Evolutionary conservation across 768 basidiomycete species (phyloP), one percentile per base, ranked within the genome.

Genomic region (Strobilomyces dryophilus): DNA sequence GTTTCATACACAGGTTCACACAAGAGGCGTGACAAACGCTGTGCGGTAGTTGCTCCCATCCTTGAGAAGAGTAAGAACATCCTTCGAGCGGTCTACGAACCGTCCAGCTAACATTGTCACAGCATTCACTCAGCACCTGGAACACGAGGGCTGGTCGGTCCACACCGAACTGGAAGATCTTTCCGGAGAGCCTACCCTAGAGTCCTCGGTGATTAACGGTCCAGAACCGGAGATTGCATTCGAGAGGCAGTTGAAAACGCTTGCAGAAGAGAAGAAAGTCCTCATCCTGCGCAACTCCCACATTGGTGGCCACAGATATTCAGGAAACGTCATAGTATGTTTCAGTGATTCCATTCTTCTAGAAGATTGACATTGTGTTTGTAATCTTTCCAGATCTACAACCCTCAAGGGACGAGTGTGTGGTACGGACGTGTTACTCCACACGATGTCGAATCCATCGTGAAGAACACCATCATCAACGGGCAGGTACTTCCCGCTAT

Each of bases 351-450:
- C 12, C 17, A 27, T 48, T 10, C 12, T 14, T 37, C 32, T 37
- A 31, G 5, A 5, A 26, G 24, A 31, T 14, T 54, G 5, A 44
- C 44, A 39, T 32, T 31, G 1, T 15, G 45, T 31, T 24, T 17
- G 50, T 44, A 34, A 42, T 46, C 11, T 31, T 35, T 12, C 18
- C 61, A 94, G 89, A 90, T 98, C 64, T 86, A 91, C 69, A 90
- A 84, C 43, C 93, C 94, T 0, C 79, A 83, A 52, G 94, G 94
- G 20, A 80, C 89, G 21, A 83, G 85, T 36, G 79, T 98, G 27
- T 98, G 93, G 86, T 98, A 98, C 62, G 95, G 95, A 20, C 85
- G 95, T 24, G 93, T 97, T 7, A 87, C 88, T 24, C 85, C 95
- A 8, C 87, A 92, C 65, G 89, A 95, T 63, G 88, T 94, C 45